Conservation (phyloP, 139 green algal genomes). For the Microglena sp. region DNA sequence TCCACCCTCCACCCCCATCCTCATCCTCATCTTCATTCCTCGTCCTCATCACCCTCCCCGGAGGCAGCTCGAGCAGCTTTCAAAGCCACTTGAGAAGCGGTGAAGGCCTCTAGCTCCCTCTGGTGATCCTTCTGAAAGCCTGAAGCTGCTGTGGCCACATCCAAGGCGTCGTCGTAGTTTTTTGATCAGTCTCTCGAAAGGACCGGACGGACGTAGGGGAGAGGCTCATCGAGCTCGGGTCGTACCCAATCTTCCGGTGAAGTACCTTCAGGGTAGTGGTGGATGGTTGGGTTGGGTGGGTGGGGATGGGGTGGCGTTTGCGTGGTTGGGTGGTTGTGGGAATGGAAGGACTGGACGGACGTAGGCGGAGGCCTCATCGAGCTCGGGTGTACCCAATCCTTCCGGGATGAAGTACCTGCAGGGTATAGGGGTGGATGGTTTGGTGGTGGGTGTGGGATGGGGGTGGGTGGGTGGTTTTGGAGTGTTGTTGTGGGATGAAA, state of each 20-base stretch:
- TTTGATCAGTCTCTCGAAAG: conserved; percentile 25
- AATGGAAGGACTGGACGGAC: neutral
- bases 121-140: conserved; percentile 9
- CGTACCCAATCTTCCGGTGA: neutral
- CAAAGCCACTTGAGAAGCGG: too few species aligned
- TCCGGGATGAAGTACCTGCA: conserved; percentile 7
- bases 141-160: conserved; percentile 38
- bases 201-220: conserved; percentile 40
- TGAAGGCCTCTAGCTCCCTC: neutral
- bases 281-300: too few species aligned
- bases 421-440: neutral
- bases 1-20: too few species aligned
- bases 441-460: neutral
- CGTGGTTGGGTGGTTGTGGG: too few species aligned
- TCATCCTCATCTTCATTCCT: too few species aligned
- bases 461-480: too few species aligned
- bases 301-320: too few species aligned
- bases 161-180: conserved; percentile 26
- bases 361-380: conserved; percentile 7
- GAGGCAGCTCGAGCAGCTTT: too few species aligned
- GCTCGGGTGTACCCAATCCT: neutral
- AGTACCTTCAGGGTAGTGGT: too few species aligned
- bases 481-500: too few species aligned
- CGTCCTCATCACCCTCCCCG: too few species aligned
- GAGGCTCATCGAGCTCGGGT: conserved; percentile 41